Conservation (phyloP, 768 basidiomycete species). For the Cytidiella melzeri region DNA sequence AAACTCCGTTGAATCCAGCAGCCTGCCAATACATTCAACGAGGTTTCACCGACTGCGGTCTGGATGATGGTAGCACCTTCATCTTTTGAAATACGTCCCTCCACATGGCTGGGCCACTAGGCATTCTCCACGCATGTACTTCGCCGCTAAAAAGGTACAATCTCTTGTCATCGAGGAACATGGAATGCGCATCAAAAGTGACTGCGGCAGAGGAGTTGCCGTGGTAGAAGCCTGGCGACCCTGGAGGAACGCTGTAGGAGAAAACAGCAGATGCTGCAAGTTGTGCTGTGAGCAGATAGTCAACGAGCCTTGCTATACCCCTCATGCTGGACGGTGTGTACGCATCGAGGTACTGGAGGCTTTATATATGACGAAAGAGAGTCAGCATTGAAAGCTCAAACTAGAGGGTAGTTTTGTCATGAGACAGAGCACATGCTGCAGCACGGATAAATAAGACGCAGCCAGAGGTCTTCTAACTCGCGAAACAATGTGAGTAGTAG, state of each 20-base stretch:
- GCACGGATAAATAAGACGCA: too few relatives aligned
- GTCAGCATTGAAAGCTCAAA: background rate
- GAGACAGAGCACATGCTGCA: too few relatives aligned
- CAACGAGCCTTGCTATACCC: background rate
- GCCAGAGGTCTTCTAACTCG: too few relatives aligned
- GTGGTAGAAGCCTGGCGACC: constrained; percentile 22
- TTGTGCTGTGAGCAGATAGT: constrained; percentile 4
- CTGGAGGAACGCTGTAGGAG: constrained; percentile 16
- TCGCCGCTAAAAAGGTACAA: constrained; percentile 20
- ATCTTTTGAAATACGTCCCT: constrained; percentile 21
- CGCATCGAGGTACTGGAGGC: background rate
- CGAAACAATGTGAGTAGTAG: too few relatives aligned
- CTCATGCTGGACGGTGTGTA: constrained; percentile 5
- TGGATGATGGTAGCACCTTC: too few relatives aligned
- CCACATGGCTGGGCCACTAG: constrained; percentile 16
- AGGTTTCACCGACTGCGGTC: too few relatives aligned
- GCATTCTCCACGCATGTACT: constrained; percentile 20
- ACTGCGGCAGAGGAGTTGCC: constrained; percentile 22
- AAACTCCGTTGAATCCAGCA: constrained; percentile 20
- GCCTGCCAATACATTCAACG: constrained; percentile 10
- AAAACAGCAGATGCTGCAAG: constrained; percentile 1
- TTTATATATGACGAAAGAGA: background rate
- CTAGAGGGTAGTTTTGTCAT: too few relatives aligned
- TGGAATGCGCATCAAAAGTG: constrained; percentile 19
- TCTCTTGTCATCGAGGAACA: constrained; percentile 20